Percentiles rank a stretch among this genome's conserved stretches.
phyloP scores from a whole-genome alignment of 2,329 filamentous ascomycete genomes.

The Cercospora sojina region DNA sequence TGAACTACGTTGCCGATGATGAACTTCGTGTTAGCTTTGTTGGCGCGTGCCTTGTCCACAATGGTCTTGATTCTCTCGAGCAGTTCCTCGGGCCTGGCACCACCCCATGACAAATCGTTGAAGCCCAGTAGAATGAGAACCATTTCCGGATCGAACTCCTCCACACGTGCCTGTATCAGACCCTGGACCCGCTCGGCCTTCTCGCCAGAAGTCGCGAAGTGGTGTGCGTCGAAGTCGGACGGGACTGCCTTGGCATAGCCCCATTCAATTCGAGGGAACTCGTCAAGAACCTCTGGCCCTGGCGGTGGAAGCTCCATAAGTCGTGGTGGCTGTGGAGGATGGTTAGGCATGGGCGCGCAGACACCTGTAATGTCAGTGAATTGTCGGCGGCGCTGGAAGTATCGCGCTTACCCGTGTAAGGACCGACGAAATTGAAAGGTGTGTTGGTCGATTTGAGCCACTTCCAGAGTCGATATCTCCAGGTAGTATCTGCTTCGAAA shows the following conservation, averaged over 20 bases:
- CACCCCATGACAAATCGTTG: slow-evolving; percentile 31
- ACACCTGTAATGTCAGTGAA: slow-evolving; percentile 1
- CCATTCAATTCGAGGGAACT: slow-evolving; percentile 25
- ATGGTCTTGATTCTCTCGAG: slow-evolving; percentile 33
- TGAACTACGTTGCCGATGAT: slow-evolving; percentile 27
- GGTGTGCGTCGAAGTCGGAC: slow-evolving; percentile 28
- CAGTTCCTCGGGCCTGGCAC: slow-evolving; percentile 25
- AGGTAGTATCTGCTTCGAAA: slow-evolving; percentile 45
- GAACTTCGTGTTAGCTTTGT: slow-evolving; percentile 29
- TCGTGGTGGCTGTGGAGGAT: slow-evolving; percentile 11
- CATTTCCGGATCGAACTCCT: slow-evolving; percentile 37
- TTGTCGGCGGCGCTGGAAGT: not conserved
- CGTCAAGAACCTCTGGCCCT: not conserved
- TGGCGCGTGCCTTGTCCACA: slow-evolving; percentile 36
- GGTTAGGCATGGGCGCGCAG: not conserved
- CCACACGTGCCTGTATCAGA: slow-evolving; percentile 34
- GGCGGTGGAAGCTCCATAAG: not conserved
- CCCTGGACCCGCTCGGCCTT: slow-evolving; percentile 38
- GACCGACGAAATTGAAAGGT: slow-evolving; percentile 39
- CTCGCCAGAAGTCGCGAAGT: slow-evolving; percentile 33
- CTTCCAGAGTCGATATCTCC: slow-evolving; percentile 46
- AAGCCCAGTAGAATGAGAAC: slow-evolving; percentile 30
- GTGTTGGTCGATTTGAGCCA: slow-evolving; percentile 39
- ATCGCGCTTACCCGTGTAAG: slow-evolving; percentile 30
- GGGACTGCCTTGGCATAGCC: slow-evolving; percentile 37